Percentiles rank a stretch among this genome's conserved stretches.
phyloP scores from a whole-genome alignment of 768 basidiomycete species.

The Chlorophyllum brunneum region DNA sequence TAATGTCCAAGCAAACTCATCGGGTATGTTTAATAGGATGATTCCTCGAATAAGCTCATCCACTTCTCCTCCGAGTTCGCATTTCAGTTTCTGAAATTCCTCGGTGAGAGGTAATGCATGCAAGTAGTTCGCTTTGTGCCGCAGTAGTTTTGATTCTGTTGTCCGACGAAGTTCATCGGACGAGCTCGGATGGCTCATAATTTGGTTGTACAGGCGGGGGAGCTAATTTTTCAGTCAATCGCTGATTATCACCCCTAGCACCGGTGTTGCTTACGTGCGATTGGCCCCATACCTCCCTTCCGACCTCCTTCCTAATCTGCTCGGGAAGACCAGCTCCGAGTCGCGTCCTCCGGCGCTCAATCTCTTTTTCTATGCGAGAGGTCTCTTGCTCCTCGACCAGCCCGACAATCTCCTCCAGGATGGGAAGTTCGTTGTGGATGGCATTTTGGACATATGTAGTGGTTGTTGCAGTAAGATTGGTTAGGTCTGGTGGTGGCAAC shows the following conservation, averaged over 20 bases:
- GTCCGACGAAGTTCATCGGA: constrained; percentile 74
- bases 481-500: constrained; percentile 74
- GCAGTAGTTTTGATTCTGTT: constrained; percentile 73
- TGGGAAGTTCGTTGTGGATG: constrained; percentile 64
- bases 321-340: constrained; percentile 64
- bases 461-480: constrained; percentile 63
- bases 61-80: constrained; percentile 52
- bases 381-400: constrained; percentile 65
- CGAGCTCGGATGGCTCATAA: constrained; percentile 79
- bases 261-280: constrained; percentile 48
- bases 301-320: constrained; percentile 58
- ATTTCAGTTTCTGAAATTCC: constrained; percentile 37
- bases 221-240: constrained; percentile 38
- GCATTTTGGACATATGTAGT: constrained; percentile 55
- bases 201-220: constrained; percentile 67
- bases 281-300: constrained; percentile 53
- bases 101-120: constrained; percentile 47
- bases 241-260: not conserved
- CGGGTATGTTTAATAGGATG: constrained; percentile 69
- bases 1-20: constrained; percentile 80
- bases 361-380: constrained; percentile 53
- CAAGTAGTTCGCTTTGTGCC: constrained; percentile 60
- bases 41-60: constrained; percentile 72
- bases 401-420: constrained; percentile 67
- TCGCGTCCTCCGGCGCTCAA: constrained; percentile 74